Evolutionary conservation across 2,329 filamentous ascomycete species (phyloP), one percentile per base, ranked within the genome.

Genomic region (Truncatella angustata): DNA sequence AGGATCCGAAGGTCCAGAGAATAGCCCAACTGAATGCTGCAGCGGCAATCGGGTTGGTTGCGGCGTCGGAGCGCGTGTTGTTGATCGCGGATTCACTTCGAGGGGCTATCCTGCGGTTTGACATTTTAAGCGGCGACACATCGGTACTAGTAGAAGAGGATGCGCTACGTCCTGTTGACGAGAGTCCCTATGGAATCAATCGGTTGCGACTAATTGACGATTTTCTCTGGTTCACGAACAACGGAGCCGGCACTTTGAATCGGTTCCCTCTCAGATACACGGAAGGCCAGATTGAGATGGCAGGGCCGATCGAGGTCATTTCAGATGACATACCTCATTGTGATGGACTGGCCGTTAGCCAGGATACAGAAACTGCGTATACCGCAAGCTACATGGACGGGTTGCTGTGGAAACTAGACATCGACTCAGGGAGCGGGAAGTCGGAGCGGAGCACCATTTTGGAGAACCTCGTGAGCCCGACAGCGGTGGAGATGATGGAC

Each of bases 151-250:
- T 63, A 7, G 49, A 58, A 21, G 60, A 67, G 43, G 55, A 63
- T 7, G 51, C 54, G 14, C 65, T 67, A 61, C 55, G 53, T 45
- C 37, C 46, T 4, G 53, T 55, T 4, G 23, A 46, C 4, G 56
- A 52, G 1, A 63, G 60, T 3, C 54, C 58, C 48, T 67, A 64
- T 34, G 64, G 65, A 18, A 49, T 67, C 4, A 67, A 65, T 53
- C 57, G 61, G 5, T 28, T 66, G 5, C 57, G 59, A 16, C 28
- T 67, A 28, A 51, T 58, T 23, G 59, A 53, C 7, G 45, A 57
- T 28, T 61, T 47, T 43, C 35, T 66, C 3, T 66, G 62, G 53
- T 67, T 64, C 52, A 65, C 63, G 11, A 67, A 67, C 37, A 65
- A 59, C 18, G 62, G 63, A 43, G 53, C 46, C 11, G 65, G 64